Conservation (phyloP, 371 early-diverging fungal species). For the Mucor plumbeus region DNA sequence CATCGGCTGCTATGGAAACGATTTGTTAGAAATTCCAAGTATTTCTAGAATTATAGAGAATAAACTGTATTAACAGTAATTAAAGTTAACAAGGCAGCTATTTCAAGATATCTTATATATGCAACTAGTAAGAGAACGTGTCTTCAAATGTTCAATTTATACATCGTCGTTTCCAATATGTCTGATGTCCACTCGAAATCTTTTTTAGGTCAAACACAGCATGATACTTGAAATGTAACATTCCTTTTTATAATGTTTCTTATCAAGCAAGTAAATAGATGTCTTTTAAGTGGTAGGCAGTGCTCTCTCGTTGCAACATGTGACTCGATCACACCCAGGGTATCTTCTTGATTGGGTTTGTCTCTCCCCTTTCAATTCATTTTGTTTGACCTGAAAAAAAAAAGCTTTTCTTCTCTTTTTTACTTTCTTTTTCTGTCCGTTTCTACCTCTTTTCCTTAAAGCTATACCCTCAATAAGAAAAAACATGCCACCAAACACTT, state of each 20-base stretch:
- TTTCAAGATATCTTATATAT: not conserved
- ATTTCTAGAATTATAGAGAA: not conserved
- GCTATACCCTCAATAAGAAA: constrained; percentile 10
- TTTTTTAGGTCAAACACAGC: not conserved
- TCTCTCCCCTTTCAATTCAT: not conserved
- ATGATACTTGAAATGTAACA: constrained; percentile 2
- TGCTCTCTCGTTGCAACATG: constrained; percentile 1
- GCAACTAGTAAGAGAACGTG: not conserved
- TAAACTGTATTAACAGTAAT: not conserved
- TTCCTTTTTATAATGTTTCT: constrained; percentile 5
- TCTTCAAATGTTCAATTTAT: not conserved
- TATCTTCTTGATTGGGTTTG: constrained; percentile 16
- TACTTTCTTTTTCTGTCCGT: not conserved
- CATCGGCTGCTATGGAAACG: not conserved
- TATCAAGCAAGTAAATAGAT: not conserved
- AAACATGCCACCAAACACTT: constrained; percentile 25
- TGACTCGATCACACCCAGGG: constrained; percentile 10
- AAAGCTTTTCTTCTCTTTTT: constrained; percentile 1
- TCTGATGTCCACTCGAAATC: not conserved
- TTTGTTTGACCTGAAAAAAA: not conserved
- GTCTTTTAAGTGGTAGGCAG: constrained; percentile 7
- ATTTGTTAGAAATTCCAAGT: not conserved
- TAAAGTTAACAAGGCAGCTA: not conserved
- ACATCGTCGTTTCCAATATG: not conserved
- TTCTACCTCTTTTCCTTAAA: not conserved